Evolutionary conservation across 345 rosid species (phyloP).

Genomic region (Brassica juncea): DNA sequence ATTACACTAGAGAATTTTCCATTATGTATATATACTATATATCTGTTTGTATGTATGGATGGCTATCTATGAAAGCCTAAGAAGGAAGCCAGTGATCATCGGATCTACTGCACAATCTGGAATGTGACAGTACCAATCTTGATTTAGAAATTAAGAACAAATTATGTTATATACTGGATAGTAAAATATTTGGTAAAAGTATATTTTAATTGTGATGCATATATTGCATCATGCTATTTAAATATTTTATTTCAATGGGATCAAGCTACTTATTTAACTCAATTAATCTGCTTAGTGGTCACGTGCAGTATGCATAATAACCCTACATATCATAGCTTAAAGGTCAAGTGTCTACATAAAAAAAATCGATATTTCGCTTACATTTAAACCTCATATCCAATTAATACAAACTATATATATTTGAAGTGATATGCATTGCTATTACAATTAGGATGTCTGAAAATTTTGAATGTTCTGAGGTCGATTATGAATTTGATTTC

Average conservation of each 20-base stretch:
- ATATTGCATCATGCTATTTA: constrained; percentile 33
- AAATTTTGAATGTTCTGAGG: not conserved
- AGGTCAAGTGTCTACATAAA: constrained; percentile 37
- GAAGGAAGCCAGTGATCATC: constrained; percentile 30
- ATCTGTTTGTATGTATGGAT: constrained; percentile 1
- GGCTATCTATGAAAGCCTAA: constrained; percentile 32
- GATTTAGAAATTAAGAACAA: constrained; percentile 9
- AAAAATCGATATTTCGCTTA: not conserved
- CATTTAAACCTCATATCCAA: not conserved
- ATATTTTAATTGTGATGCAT: constrained; percentile 29
- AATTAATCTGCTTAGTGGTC: constrained; percentile 32
- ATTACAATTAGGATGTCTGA: not conserved
- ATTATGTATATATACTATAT: constrained; percentile 16
- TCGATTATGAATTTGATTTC: constrained; percentile 8
- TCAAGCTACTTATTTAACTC: constrained; percentile 27
- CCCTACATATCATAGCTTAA: constrained; percentile 34
- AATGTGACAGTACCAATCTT: constrained; percentile 33
- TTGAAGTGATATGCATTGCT: constrained; percentile 12
- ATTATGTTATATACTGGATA: not conserved
- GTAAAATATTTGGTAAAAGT: not conserved
- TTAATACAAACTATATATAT: not conserved
- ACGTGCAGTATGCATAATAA: constrained; percentile 42
- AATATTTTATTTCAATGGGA: constrained; percentile 26
- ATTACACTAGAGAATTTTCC: not conserved
- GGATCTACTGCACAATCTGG: constrained; percentile 40